These are phyloP conservation scores for Thecaphora thlaspeos DNA, from an alignment of 1,284 basidiomycete species.

Conservation along the genomic window DNA sequence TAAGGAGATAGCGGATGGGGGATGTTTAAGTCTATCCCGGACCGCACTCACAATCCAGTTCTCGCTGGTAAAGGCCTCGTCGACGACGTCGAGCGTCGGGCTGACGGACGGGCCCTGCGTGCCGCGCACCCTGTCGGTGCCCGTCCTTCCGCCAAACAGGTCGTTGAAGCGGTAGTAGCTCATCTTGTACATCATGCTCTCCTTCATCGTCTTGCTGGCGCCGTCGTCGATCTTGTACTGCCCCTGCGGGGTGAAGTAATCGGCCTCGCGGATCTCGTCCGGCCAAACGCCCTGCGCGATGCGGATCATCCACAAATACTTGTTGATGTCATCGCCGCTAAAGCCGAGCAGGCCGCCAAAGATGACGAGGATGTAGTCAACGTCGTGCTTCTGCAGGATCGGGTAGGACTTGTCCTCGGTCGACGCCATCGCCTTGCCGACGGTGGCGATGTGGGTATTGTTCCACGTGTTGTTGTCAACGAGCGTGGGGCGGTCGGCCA, in stretches of 20 bases:
- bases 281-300: slow-evolving; percentile 99
- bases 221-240: slow-evolving; percentile 90
- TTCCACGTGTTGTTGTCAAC: slow-evolving; percentile 99
- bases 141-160: slow-evolving; percentile 58
- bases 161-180: slow-evolving; percentile 56
- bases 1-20: too few species aligned
- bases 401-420: slow-evolving; percentile 93
- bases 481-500: slow-evolving; percentile 94
- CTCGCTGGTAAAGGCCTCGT: slow-evolving; percentile 56
- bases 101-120: slow-evolving; percentile 29
- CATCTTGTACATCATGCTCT: slow-evolving; percentile 75
- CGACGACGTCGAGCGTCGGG: slow-evolving; percentile 50
- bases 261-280: slow-evolving; percentile 89
- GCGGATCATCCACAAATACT: slow-evolving; percentile 82
- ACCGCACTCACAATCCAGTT: slow-evolving; percentile 51
- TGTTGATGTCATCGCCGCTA: slow-evolving; percentile 99
- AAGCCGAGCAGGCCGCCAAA: slow-evolving; percentile 96
- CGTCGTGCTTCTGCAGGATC: slow-evolving; percentile 94
- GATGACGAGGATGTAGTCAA: slow-evolving; percentile 95
- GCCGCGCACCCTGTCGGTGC: slow-evolving; percentile 50
- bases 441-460: slow-evolving; percentile 67
- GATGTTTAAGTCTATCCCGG: too few species aligned
- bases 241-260: slow-evolving; percentile 90
- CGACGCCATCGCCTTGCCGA: slow-evolving; percentile 77
- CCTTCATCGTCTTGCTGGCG: slow-evolving; percentile 86